phyloP scores from a whole-genome alignment of 192 early-diverging fungal genomes.

The Radiomyces spectabilis region DNA sequence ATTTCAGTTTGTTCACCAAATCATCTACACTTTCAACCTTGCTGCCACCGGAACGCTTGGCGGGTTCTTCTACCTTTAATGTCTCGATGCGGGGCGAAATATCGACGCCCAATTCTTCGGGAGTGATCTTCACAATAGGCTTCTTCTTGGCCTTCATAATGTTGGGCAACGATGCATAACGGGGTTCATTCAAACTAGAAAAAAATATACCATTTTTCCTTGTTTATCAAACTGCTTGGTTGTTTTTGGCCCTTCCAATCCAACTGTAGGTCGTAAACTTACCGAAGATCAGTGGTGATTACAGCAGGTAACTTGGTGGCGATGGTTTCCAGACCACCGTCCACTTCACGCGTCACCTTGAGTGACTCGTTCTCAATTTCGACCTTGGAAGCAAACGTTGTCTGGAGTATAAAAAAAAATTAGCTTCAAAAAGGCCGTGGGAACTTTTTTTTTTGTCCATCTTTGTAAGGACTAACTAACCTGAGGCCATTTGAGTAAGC shows the following conservation, averaged over 20 bases:
- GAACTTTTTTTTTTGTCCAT: slow-evolving; percentile 15
- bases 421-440: slow-evolving; percentile 6
- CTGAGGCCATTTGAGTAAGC: slow-evolving; percentile 89
- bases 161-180: slow-evolving; percentile 91
- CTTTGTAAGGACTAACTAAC: too few species aligned
- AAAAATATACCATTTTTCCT: not conserved
- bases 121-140: slow-evolving; percentile 71
- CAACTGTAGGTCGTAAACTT: not conserved
- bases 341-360: slow-evolving; percentile 91
- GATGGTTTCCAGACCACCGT: slow-evolving; percentile 95
- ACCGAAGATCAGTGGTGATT: slow-evolving; percentile 92
- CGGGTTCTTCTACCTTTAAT: slow-evolving; percentile 85
- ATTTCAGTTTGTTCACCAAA: slow-evolving; percentile 81
- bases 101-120: slow-evolving; percentile 78
- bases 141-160: slow-evolving; percentile 99
- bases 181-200: slow-evolving; percentile 82
- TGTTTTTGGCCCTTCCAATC: not conserved
- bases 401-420: slow-evolving; percentile 39
- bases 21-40: slow-evolving; percentile 93
- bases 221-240: not conserved
- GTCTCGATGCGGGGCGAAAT: slow-evolving; percentile 77
- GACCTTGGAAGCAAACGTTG: slow-evolving; percentile 95
- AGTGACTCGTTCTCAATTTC: slow-evolving; percentile 62
- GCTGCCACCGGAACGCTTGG: slow-evolving; percentile 87
- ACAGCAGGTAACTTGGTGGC: slow-evolving; percentile 80